phyloP scores from a whole-genome alignment of 2,329 filamentous ascomycete genomes.

The Elsinoe ampelina region DNA sequence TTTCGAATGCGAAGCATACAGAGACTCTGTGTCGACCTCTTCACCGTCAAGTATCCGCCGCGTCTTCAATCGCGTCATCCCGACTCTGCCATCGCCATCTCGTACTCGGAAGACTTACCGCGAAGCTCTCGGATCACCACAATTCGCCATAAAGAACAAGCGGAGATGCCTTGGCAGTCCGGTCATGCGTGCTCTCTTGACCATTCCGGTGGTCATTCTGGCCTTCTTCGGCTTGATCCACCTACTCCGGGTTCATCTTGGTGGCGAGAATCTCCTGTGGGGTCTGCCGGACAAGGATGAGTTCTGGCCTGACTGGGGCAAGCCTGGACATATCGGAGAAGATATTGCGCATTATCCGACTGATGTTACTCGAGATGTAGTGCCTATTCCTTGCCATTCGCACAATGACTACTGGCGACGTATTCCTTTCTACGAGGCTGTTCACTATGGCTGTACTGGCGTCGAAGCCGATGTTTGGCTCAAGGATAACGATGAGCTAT shows the following conservation, averaged over 20 bases:
- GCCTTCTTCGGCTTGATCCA: slow-evolving; percentile 30
- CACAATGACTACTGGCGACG: slow-evolving; percentile 64
- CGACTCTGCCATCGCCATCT: background rate
- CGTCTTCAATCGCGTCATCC: slow-evolving; percentile 1
- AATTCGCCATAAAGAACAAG: background rate
- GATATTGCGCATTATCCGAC: slow-evolving; percentile 32
- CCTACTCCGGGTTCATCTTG: slow-evolving; percentile 31
- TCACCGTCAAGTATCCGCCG: background rate
- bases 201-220: slow-evolving; percentile 13
- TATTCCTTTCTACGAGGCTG: slow-evolving; percentile 53
- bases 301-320: slow-evolving; percentile 35
- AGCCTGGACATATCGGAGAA: slow-evolving; percentile 28
- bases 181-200: background rate
- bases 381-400: slow-evolving; percentile 52
- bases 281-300: slow-evolving; percentile 25
- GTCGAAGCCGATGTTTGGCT: slow-evolving; percentile 62
- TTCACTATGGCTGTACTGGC: slow-evolving; percentile 50
- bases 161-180: background rate
- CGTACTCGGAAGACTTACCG: background rate
- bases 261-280: slow-evolving; percentile 30
- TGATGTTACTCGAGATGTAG: slow-evolving; percentile 32
- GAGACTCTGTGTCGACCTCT: background rate
- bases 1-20: slow-evolving; percentile 6
- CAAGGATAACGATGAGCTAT: slow-evolving; percentile 42
- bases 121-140: background rate